phyloP scores from a whole-genome alignment of 2,329 filamentous ascomycete genomes.

The Trichophyton mentagrophytes region DNA sequence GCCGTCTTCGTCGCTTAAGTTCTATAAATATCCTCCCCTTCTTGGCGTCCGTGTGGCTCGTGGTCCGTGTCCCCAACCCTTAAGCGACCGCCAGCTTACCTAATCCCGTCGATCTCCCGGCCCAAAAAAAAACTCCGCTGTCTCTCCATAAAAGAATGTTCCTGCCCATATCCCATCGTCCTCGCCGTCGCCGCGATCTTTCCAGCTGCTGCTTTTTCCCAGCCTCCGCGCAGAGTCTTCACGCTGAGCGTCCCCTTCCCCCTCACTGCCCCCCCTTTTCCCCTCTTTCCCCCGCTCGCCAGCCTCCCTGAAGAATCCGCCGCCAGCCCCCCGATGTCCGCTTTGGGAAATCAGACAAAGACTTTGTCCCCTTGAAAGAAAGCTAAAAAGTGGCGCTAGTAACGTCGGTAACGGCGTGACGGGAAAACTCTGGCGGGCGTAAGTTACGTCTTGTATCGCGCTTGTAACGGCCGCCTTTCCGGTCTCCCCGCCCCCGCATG shows the following conservation, averaged over 20 bases:
- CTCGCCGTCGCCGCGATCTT: neutral
- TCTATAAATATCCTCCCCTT: neutral
- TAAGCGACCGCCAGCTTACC: neutral
- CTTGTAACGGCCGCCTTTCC: neutral
- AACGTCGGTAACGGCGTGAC: neutral
- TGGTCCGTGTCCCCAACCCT: neutral
- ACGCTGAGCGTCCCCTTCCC: neutral
- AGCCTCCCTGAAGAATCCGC: neutral
- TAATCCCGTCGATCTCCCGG: conserved; percentile 2
- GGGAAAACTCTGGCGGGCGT: neutral
- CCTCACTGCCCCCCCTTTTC: neutral
- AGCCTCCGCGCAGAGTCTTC: neutral
- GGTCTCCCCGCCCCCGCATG: neutral
- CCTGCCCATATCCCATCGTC: neutral
- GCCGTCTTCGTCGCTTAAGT: neutral
- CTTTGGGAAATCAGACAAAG: conserved; percentile 2
- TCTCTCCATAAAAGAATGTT: too few relatives aligned
- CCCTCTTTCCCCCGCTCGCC: neutral
- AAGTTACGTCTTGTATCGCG: neutral
- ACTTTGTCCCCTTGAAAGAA: neutral
- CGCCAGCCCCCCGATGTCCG: neutral
- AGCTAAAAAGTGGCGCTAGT: neutral
- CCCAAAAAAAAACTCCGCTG: neutral
- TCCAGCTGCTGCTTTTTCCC: neutral
- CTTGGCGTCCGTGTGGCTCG: neutral